phyloP scores from a whole-genome alignment of 2,329 filamentous ascomycete genomes.

The Ceratocystis smalleyi region DNA sequence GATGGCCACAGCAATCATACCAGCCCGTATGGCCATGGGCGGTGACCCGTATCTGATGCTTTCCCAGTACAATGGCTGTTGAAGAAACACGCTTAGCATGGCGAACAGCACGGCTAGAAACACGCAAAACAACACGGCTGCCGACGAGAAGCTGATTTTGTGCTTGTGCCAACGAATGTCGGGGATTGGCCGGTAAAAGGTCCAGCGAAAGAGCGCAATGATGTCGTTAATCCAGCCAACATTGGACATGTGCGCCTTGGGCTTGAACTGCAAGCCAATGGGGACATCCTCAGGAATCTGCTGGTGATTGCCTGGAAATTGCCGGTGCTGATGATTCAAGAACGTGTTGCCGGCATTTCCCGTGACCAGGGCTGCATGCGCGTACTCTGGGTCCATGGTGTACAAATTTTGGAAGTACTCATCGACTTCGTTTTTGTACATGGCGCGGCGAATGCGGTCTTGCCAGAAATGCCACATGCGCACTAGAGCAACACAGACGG shows the following conservation, averaged over 20 bases:
- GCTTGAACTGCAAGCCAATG: slow-evolving; percentile 35
- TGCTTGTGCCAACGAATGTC: slow-evolving; percentile 52
- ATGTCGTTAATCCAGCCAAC: slow-evolving; percentile 60
- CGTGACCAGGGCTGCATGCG: slow-evolving; percentile 33
- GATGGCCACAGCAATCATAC: slow-evolving; percentile 84
- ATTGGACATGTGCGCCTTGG: slow-evolving; percentile 59
- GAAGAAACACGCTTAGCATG: slow-evolving; percentile 68
- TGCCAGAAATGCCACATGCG: slow-evolving; percentile 81
- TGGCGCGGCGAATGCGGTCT: slow-evolving; percentile 78
- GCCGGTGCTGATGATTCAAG: background rate
- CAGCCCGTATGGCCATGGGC: slow-evolving; percentile 68
- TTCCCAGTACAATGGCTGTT: slow-evolving; percentile 76
- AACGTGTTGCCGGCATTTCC: slow-evolving; percentile 33
- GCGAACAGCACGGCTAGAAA: slow-evolving; percentile 55
- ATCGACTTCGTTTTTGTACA: slow-evolving; percentile 61
- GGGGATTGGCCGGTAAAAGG: slow-evolving; percentile 78
- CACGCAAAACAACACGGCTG: slow-evolving; percentile 55
- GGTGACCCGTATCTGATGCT: slow-evolving; percentile 80
- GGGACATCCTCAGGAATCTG: background rate
- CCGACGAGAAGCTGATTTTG: slow-evolving; percentile 64
- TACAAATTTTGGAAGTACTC: slow-evolving; percentile 44
- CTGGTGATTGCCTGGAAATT: background rate
- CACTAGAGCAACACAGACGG: slow-evolving; percentile 50
- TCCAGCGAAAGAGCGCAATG: slow-evolving; percentile 69
- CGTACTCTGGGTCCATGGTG: slow-evolving; percentile 34